phyloP scores from a whole-genome alignment of 805 yeast genomes.

The Candida odintsovae region DNA sequence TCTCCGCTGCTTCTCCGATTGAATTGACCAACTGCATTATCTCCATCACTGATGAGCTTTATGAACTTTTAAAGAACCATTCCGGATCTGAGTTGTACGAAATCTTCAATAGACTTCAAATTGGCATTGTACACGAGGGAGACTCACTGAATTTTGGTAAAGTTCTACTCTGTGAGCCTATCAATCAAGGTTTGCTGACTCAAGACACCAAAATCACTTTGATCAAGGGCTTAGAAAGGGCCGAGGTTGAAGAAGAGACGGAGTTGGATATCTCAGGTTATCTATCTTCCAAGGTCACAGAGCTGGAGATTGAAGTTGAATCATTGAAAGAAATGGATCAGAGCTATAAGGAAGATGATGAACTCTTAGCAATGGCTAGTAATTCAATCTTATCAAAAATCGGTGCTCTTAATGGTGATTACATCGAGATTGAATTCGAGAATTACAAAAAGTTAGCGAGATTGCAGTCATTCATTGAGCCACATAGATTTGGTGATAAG shows the following conservation, averaged over 20 bases:
- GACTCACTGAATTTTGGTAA: constrained; percentile 28
- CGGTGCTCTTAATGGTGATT: constrained; percentile 67
- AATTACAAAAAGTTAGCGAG: constrained; percentile 15
- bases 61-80: constrained; percentile 12
- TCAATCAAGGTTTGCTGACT: constrained; percentile 56
- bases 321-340: constrained; percentile 4
- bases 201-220: constrained; percentile 47
- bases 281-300: constrained; percentile 2
- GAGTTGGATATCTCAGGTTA: constrained; percentile 15
- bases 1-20: constrained; percentile 11
- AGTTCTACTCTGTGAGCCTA: constrained; percentile 64
- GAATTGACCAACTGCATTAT: constrained; percentile 16
- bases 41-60: constrained; percentile 17
- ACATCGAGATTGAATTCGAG: constrained; percentile 29
- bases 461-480: constrained; percentile 59
- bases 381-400: constrained; percentile 45
- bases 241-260: not conserved
- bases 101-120: constrained; percentile 7
- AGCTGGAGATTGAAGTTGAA: constrained; percentile 4
- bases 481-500: constrained; percentile 38
- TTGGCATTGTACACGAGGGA: constrained; percentile 16
- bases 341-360: constrained; percentile 36
- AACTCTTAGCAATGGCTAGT: constrained; percentile 39
- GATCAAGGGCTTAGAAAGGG: constrained; percentile 27
- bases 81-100: constrained; percentile 12